These are phyloP conservation scores for Cladorrhinum samala DNA, from an alignment of 495 filamentous ascomycete genomes.

Conservation along the genomic window DNA sequence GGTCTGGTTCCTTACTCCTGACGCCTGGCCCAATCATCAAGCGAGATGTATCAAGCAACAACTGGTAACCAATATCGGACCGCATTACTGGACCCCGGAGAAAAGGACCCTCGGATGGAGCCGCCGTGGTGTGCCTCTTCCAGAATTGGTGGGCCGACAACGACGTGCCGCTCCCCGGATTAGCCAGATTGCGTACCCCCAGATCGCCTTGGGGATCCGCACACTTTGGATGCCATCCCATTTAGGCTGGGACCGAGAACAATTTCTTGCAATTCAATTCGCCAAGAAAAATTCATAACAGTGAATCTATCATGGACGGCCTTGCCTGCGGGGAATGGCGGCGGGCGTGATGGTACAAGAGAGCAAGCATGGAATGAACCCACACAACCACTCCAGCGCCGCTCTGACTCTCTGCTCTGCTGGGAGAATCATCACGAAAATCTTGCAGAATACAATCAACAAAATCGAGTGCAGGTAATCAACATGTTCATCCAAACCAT, in stretches of 20 bases:
- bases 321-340: not conserved
- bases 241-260: constrained; percentile 9
- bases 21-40: too few relatives aligned
- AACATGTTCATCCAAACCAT: not conserved
- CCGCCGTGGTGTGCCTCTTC: not conserved
- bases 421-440: not conserved
- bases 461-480: too few relatives aligned
- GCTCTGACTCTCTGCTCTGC: not conserved
- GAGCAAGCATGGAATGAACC: too few relatives aligned
- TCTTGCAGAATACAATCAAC: not conserved
- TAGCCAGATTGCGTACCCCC: constrained; percentile 14
- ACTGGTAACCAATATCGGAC: constrained; percentile 5
- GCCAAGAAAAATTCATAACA: constrained; percentile 3
- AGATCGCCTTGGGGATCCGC: not conserved
- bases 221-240: not conserved
- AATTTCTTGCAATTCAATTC: not conserved
- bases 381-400: too few relatives aligned
- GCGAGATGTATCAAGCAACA: too few relatives aligned
- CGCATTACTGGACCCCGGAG: constrained; percentile 9
- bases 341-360: not conserved
- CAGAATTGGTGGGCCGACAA: not conserved
- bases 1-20: too few relatives aligned
- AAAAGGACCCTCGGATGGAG: constrained; percentile 6
- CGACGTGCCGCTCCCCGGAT: constrained; percentile 4
- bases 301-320: not conserved